Conservation (phyloP, 2,329 filamentous ascomycete genomes). For the Drechslerella coelobrocha region DNA sequence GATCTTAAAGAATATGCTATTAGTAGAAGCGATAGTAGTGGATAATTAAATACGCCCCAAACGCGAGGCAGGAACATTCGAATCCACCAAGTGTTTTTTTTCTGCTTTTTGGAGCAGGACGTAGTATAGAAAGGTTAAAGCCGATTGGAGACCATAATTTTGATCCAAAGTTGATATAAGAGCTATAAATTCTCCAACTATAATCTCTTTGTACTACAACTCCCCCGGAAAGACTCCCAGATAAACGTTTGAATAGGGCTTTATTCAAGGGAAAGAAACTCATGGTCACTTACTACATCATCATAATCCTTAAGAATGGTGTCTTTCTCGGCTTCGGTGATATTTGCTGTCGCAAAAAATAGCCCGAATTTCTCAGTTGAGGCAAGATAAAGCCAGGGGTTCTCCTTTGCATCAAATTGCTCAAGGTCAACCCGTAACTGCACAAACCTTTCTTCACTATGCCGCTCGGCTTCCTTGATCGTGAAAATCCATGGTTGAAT, state of each 20-base stretch:
- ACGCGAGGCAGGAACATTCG: neutral
- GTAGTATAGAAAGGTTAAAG: too few species aligned
- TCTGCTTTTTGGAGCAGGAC: too few species aligned
- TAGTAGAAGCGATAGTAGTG: too few species aligned
- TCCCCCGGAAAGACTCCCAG: too few species aligned
- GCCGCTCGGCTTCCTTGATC: slow-evolving; percentile 1
- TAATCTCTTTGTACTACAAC: too few species aligned
- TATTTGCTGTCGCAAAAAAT: slow-evolving; percentile 13
- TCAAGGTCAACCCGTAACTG: neutral
- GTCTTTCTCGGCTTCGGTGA: neutral
- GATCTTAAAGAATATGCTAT: slow-evolving; percentile 9
- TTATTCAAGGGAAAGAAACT: neutral
- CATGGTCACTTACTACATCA: slow-evolving; percentile 16
- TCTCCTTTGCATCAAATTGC: neutral
- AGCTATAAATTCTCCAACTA: too few species aligned
- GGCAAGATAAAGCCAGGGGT: neutral
- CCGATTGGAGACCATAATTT: too few species aligned
- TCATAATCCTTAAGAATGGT: neutral
- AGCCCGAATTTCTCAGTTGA: slow-evolving; percentile 9
- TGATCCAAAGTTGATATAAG: too few species aligned
- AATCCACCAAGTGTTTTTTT: too few species aligned
- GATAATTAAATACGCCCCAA: too few species aligned
- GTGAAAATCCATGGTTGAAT: slow-evolving; percentile 24
- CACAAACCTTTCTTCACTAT: neutral
- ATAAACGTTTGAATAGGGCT: neutral